A percentile compares a stretch with the other conserved stretches of the same genome.
phyloP scores from a whole-genome alignment of 2,329 filamentous ascomycete genomes.

The Myriosclerotinia duriaeana region DNA sequence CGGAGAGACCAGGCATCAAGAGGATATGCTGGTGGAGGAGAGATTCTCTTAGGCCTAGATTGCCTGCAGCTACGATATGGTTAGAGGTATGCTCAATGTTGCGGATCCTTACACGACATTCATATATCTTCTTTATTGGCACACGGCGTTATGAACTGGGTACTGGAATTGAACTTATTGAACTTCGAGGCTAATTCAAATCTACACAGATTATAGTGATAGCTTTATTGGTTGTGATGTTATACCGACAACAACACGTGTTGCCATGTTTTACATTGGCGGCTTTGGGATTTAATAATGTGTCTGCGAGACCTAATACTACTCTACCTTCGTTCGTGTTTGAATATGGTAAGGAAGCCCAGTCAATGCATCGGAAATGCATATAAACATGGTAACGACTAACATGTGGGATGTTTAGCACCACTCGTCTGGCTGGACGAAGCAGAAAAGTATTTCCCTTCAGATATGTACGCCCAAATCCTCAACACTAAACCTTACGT shows the following conservation, averaged over 20 bases:
- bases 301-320: conserved; percentile 24
- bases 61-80: conserved; percentile 21
- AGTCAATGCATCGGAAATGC: neutral
- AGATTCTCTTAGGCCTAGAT: neutral
- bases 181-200: conserved; percentile 16
- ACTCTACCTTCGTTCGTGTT: conserved; percentile 46
- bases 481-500: conserved; percentile 48
- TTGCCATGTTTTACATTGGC: conserved; percentile 15
- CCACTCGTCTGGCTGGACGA: conserved; percentile 53
- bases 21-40: conserved; percentile 18
- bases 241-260: conserved; percentile 17
- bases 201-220: conserved; percentile 17
- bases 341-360: conserved; percentile 45
- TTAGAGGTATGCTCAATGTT: conserved; percentile 27
- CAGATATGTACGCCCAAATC: conserved; percentile 49
- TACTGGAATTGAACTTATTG: conserved; percentile 23
- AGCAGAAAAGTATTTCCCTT: conserved; percentile 50
- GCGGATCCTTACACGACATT: neutral
- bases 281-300: conserved; percentile 2
- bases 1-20: neutral
- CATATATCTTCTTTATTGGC: neutral
- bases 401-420: conserved; percentile 41
- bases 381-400: neutral
- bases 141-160: neutral
- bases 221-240: conserved; percentile 18